Conservation (phyloP, 257 asterid genomes). For the Solanum paucissectum region DNA sequence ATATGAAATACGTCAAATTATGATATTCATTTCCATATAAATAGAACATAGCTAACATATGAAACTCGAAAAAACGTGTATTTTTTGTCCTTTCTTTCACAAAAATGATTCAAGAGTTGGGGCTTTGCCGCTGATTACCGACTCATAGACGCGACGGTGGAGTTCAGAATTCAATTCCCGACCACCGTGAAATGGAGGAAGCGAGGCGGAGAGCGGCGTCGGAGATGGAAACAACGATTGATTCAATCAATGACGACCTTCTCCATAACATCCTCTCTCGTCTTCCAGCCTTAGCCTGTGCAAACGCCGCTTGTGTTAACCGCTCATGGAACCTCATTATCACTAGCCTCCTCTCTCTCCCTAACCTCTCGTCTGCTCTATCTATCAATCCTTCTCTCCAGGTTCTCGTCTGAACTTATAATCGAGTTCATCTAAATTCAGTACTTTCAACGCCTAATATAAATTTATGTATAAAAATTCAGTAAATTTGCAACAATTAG, state of each 20-base stretch:
- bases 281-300: conserved; percentile 62
- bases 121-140: background rate
- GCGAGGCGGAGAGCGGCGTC: background rate
- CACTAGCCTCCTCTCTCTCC: conserved; percentile 45
- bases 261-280: conserved; percentile 43
- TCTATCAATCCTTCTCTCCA: conserved; percentile 46
- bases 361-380: conserved; percentile 56
- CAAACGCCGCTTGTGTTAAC: conserved; percentile 72
- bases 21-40: no score
- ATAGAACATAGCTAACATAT: no score
- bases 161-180: background rate
- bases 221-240: conserved; percentile 11
- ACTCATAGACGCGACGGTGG: background rate
- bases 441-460: background rate
- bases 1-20: no score
- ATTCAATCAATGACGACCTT: conserved; percentile 48
- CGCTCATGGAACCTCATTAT: conserved; percentile 63
- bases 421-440: background rate
- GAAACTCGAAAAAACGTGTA: no score
- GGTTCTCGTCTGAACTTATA: conserved; percentile 9
- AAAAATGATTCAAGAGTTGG: background rate
- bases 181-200: background rate
- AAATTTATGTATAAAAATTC: no score
- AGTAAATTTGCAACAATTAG: background rate
- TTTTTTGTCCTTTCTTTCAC: background rate